Percentiles rank a stretch among this genome's conserved stretches.
phyloP scores from a whole-genome alignment of 352 stramenopile species.

The Pythium dissimile region DNA sequence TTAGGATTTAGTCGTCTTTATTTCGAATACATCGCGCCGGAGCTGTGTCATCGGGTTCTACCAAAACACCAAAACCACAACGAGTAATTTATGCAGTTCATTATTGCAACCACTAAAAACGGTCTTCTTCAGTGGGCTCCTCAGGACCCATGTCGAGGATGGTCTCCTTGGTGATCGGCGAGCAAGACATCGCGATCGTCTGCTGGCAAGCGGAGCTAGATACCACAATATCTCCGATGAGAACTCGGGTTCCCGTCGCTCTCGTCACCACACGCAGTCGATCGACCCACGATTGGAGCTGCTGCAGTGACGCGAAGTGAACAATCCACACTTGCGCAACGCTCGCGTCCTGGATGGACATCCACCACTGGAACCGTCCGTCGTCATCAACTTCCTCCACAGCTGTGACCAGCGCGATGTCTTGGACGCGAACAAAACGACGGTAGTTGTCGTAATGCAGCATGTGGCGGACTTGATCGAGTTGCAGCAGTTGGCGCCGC shows the following conservation, averaged over 20 bases:
- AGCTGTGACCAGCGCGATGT: slow-evolving; percentile 56
- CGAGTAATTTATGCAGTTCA: not conserved
- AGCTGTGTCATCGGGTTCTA: slow-evolving; percentile 73
- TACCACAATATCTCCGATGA: slow-evolving; percentile 44
- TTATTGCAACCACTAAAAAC: not conserved
- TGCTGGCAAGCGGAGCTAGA: slow-evolving; percentile 6
- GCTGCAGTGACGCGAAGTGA: slow-evolving; percentile 41
- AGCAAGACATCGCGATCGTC: not conserved
- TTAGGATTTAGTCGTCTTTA: slow-evolving; percentile 26
- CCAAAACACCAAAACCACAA: slow-evolving; percentile 11
- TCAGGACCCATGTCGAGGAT: slow-evolving; percentile 23
- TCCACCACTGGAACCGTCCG: slow-evolving; percentile 46
- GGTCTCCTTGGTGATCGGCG: slow-evolving; percentile 12
- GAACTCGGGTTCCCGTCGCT: slow-evolving; percentile 25
- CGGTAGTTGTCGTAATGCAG: slow-evolving; percentile 57
- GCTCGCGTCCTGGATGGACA: slow-evolving; percentile 56
- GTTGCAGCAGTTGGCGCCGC: slow-evolving; percentile 37
- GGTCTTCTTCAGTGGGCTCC: not conserved
- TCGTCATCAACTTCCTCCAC: slow-evolving; percentile 40
- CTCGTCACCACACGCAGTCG: slow-evolving; percentile 35
- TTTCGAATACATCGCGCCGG: slow-evolving; percentile 72
- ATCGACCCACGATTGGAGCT: slow-evolving; percentile 39
- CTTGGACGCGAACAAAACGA: slow-evolving; percentile 46
- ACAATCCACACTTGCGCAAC: slow-evolving; percentile 62
- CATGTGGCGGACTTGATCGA: slow-evolving; percentile 58